Conservation (phyloP, 352 stramenopile species). For the Phytophthora kernoviae region DNA sequence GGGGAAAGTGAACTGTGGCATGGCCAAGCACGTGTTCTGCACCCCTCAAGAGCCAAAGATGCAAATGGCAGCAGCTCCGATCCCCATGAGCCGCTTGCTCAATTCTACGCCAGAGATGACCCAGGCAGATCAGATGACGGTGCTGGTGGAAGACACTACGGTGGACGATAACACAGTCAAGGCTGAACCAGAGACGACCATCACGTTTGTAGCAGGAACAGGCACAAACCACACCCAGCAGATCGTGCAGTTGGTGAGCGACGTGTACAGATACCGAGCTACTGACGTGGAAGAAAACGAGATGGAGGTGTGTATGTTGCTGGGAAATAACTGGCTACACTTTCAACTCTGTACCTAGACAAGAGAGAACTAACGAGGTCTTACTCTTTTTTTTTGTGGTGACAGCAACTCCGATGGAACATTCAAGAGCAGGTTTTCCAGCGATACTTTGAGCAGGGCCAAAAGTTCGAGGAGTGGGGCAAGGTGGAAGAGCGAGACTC, state of each 20-base stretch:
- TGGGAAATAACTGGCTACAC: neutral
- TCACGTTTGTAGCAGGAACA: slow-evolving; percentile 22
- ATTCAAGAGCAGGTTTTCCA: slow-evolving; percentile 72
- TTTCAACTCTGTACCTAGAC: neutral
- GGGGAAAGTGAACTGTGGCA: slow-evolving; percentile 41
- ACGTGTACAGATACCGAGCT: slow-evolving; percentile 61
- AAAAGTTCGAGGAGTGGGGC: slow-evolving; percentile 64
- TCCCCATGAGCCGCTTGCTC: slow-evolving; percentile 40
- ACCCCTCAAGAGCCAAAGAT: slow-evolving; percentile 21
- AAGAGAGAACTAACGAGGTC: slow-evolving; percentile 6
- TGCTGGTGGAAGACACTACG: slow-evolving; percentile 51
- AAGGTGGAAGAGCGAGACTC: slow-evolving; percentile 55
- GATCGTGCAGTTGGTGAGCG: slow-evolving; percentile 21
- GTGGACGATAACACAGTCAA: slow-evolving; percentile 45
- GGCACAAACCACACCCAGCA: slow-evolving; percentile 16
- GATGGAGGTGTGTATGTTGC: slow-evolving; percentile 59
- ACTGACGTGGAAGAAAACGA: slow-evolving; percentile 72
- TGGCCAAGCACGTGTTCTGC: slow-evolving; percentile 29
- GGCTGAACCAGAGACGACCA: slow-evolving; percentile 39
- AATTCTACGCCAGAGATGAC: slow-evolving; percentile 52
- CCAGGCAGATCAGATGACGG: slow-evolving; percentile 59
- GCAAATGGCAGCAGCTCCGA: slow-evolving; percentile 8
- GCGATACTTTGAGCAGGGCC: slow-evolving; percentile 57
- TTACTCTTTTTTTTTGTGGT: slow-evolving; percentile 17
- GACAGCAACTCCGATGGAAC: slow-evolving; percentile 66